Base-by-base conservation (phyloP, 768 basidiomycete species). In the Chalciporus pseudorubinellus region DNA sequence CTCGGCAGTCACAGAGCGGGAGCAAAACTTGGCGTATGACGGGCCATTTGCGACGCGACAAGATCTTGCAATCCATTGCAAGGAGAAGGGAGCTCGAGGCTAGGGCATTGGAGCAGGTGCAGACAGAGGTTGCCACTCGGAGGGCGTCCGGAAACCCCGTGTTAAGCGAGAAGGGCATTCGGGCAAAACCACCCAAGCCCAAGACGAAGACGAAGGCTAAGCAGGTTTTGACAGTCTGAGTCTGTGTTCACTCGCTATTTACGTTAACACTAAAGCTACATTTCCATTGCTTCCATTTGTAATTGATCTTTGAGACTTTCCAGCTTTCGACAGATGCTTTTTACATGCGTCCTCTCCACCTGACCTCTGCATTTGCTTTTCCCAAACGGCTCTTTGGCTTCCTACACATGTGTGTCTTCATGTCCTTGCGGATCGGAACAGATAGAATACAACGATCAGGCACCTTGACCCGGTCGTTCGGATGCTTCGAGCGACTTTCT, bases 61-160 rank as follows among this genome's bases (percentile, higher is more conserved):
- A 80, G 58, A 81, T 82, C 46, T 51, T 83, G 47, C 72, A 73
- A 49, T 72, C 72, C 41, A 77, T 83, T 34, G 75, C 81, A 39
- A 70, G 68, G 62, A 72, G 74, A 57, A 67, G 79, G 50, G 68
- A 72, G 11, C 67, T 72, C 57, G 67, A 78, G 29, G 77, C 75
- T 58, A 61, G 65, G 29, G 69, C 67, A 38, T 59, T 79, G 51
- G 60, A 71, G 49, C 68, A 66, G 56, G 70, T 72, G 43, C 70
- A 75, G 59, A 49, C 55, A 0, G 58, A 70, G 51, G 19, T 74
- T 39, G 60, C 61, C 8, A 45, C 57, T n/a, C 60, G 60, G 44
- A 56, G 68, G 36, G 49, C 52, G 22, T 50, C 61, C 4, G 68
- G 68, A 6, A 56, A 66, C 20, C 33, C 52, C 31, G 31, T 68